Evolutionary conservation across 148 eudicot species (phyloP).

Genomic region (Amaranthus hypochondriacus): DNA sequence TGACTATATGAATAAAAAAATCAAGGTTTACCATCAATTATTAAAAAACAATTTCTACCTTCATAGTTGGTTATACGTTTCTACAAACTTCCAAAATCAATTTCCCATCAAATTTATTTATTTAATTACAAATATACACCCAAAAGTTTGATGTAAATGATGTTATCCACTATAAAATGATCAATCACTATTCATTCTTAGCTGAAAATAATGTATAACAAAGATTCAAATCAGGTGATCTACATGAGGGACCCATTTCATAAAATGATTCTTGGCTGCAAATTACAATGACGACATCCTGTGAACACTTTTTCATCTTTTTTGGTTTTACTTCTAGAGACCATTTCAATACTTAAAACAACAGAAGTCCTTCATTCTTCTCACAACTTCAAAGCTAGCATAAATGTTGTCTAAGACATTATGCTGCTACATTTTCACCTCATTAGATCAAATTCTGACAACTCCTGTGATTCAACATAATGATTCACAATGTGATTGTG

Average conservation of each 20-base stretch:
- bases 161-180: no score
- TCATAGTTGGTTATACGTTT: no score
- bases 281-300: constrained; percentile 9
- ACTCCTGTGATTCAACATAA: neutral
- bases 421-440: neutral
- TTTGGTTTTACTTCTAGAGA: neutral
- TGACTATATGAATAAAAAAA: no score
- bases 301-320: constrained; percentile 8
- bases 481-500: neutral
- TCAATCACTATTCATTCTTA: no score
- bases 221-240: neutral
- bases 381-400: neutral
- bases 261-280: constrained; percentile 4
- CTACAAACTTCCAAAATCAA: no score
- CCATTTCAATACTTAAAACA: neutral
- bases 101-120: no score
- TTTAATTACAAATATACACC: no score
- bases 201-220: neutral
- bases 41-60: no score
- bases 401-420: neutral
- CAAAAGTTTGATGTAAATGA: no score
- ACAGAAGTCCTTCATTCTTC: neutral
- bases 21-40: no score
- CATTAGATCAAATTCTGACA: neutral
- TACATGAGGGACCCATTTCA: neutral